Base-by-base conservation (phyloP, 2,329 filamentous ascomycete genomes). In the Plenodomus biglobosus region DNA sequence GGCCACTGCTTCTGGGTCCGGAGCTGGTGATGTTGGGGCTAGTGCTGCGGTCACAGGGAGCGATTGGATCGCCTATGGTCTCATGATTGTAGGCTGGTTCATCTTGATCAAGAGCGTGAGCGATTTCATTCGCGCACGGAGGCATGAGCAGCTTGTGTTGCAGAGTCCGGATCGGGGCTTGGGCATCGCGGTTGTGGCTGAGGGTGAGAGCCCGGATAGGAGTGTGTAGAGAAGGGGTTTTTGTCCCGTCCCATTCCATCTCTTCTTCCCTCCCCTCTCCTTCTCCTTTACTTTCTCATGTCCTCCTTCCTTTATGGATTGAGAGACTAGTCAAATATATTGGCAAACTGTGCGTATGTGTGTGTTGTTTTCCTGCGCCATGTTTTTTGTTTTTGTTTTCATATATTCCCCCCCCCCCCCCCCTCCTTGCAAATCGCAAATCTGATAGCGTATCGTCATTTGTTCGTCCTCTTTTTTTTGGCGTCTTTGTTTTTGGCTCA, bases 81-180 rank as follows among this genome's bases (percentile, higher is more conserved):
- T 99, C 40, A 99, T 99, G 94, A 89, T 99, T 66, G 87, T 95
- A 1, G 94, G 94, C 4, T 99, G 94, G 94, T 97, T 97, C 67
- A 91, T 99, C 54, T 78, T 99, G 53, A 97, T 99, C 68, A 84
- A 92, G 72, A 86, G 91, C n/a, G 85, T 96, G 16, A 91, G 87
- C 62, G 92, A 97, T 69, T 99, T 94, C 69, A 75, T 97, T 53
- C 84, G 86, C 59, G 94, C 91, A 32, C 82, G 92, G 68, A 81
- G 90, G 65, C 94, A 97, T 68, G 94, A 99, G 75, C 89, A 94
- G 70, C 78, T 99, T 42, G 90, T 99, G 4, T 76, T 96, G 58
- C 92, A 95, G 70, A 96, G 90, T 69, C 94, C 94, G 0, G 92
- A 96, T 62, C 82, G 94, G 30, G 92, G 92, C 1, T 77, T 97